These are phyloP conservation scores for Eucalyptus pauciflora DNA, from an alignment of 345 rosid genomes.

Conservation along the genomic window DNA sequence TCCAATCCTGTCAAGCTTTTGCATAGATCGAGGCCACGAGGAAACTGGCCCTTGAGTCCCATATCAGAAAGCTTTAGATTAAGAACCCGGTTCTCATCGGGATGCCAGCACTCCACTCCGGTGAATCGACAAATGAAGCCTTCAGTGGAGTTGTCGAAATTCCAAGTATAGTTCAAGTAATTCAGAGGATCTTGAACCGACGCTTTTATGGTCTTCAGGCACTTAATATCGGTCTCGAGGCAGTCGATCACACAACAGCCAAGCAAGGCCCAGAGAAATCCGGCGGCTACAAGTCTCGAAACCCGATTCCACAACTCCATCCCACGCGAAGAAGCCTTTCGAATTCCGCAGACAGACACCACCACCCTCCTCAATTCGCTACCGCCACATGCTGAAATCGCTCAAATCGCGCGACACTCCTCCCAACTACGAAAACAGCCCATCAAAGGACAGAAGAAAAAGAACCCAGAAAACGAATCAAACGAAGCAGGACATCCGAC, in stretches of 20 bases:
- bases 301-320: neutral
- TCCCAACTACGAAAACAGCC: neutral
- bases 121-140: slow-evolving; percentile 70
- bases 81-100: slow-evolving; percentile 74
- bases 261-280: slow-evolving; percentile 23
- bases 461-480: neutral
- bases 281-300: neutral
- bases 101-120: slow-evolving; percentile 92
- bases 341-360: neutral
- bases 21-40: slow-evolving; percentile 32
- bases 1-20: slow-evolving; percentile 54
- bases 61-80: slow-evolving; percentile 48
- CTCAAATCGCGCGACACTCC: neutral
- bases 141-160: slow-evolving; percentile 35
- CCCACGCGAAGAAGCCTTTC: neutral
- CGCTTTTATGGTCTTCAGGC: slow-evolving; percentile 24
- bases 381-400: neutral
- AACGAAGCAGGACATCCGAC: neutral
- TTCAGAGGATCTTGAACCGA: slow-evolving; percentile 38
- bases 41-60: slow-evolving; percentile 68
- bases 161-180: slow-evolving; percentile 40
- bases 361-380: neutral
- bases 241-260: slow-evolving; percentile 24
- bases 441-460: neutral
- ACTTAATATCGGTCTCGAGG: slow-evolving; percentile 24